Evolutionary conservation across 352 stramenopile genomes (phyloP).

Genomic region (Peronospora tabacina): DNA sequence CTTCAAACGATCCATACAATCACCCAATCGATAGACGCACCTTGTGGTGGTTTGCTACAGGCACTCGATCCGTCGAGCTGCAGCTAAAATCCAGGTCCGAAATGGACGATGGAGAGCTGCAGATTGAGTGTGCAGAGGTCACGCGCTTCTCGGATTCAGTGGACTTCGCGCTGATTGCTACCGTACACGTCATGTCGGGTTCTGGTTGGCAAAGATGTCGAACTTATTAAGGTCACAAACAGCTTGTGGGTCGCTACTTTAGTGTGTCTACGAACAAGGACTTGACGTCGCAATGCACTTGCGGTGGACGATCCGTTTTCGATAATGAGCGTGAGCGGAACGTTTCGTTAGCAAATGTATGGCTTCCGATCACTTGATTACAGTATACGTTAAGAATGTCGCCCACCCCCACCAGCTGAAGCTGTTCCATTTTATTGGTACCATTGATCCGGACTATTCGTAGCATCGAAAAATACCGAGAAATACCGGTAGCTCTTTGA

Average conservation of each 20-base stretch:
- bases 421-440: slow-evolving; percentile 1
- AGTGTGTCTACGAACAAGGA: background rate
- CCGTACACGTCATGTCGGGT: slow-evolving; percentile 19
- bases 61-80: slow-evolving; percentile 1
- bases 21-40: slow-evolving; percentile 18
- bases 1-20: background rate
- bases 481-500: slow-evolving; percentile 8
- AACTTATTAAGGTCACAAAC: slow-evolving; percentile 16
- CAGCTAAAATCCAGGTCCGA: slow-evolving; percentile 42
- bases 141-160: slow-evolving; percentile 26
- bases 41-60: slow-evolving; percentile 25
- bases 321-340: slow-evolving; percentile 16
- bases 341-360: slow-evolving; percentile 4
- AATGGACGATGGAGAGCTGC: slow-evolving; percentile 58
- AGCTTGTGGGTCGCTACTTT: slow-evolving; percentile 11
- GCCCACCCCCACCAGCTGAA: slow-evolving; percentile 1
- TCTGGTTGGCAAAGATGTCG: background rate
- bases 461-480: background rate
- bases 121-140: slow-evolving; percentile 33
- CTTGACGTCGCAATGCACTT: background rate
- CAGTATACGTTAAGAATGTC: slow-evolving; percentile 13
- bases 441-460: background rate
- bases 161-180: slow-evolving; percentile 7
- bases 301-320: slow-evolving; percentile 13
- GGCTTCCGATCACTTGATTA: background rate